Evolutionary conservation across 805 yeast species (phyloP), one percentile per base, ranked within the genome.

Genomic region (Hanseniaspora clermontiae): DNA sequence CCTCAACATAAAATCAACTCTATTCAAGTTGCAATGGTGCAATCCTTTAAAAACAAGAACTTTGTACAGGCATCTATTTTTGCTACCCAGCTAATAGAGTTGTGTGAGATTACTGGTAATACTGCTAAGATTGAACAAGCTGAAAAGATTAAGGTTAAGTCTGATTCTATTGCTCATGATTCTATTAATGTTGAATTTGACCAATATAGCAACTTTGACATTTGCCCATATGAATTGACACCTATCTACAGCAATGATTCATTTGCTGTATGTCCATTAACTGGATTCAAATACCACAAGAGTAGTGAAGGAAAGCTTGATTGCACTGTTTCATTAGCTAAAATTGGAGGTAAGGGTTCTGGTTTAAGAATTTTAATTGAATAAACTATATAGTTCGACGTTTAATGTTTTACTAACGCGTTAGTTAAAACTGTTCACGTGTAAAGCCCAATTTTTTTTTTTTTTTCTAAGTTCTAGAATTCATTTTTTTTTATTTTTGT

Each of bases 91-190:
- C 46, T 53, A 27, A 53, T 53, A 12, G 90, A 88, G 70, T 83
- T 86, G 66, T 76, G 93, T 66, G 76, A 80, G 64, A 76, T 89
- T 52, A 79, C 81, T 57, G 63, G 84, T 1, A 67, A 79, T 17
- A 96, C 96, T 17, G 76, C 89, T 49, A 83, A 89, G 69, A 89
- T 90, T 15, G 96, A 89, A 56, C 88, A 84, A 69, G 97, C 96
- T 5, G 80, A 77, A 60, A 88, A 86, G 71, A 78, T 90, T 63
- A 87, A 87, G 71, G 75, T 81, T 27, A 83, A 80, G 64, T 82
- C 96, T 14, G 97, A 90, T 63, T 71, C 84, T 1, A 72, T 84
- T 60, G 85, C 95, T 1, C 80, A 82, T 54, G 97, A 95, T 72
- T 89, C 93, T 3, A 75, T 90, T 60, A 93, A 88, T 66, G 80